A percentile compares a stretch with the other conserved stretches of the same genome.
phyloP scores from a whole-genome alignment of 345 rosid species.

The Linum trigynum region DNA sequence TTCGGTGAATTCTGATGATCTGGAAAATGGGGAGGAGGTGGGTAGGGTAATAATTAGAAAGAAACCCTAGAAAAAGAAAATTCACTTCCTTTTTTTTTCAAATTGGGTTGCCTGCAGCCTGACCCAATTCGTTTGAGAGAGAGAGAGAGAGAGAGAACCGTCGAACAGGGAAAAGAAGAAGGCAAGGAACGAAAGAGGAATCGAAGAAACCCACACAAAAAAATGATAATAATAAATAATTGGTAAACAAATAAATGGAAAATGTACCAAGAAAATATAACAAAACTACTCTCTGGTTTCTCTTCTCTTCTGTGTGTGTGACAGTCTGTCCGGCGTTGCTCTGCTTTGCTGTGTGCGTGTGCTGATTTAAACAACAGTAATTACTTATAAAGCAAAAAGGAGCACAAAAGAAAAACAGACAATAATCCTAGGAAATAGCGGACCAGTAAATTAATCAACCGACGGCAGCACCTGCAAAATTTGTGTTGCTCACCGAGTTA shows the following conservation, averaged over 20 bases:
- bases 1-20: not conserved
- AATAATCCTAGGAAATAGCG: not conserved
- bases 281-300: not conserved
- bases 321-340: not conserved
- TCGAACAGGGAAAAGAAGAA: not conserved
- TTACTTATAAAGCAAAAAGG: not conserved
- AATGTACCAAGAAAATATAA: not conserved
- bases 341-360: not conserved
- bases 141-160: too few species aligned
- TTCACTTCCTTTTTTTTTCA: too few species aligned
- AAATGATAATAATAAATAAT: not conserved
- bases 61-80: too few species aligned
- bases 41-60: not conserved
- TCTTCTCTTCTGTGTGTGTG: too few species aligned
- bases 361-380: not conserved
- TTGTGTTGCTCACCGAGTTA: not conserved
- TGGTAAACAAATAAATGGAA: too few species aligned
- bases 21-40: not conserved
- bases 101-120: too few species aligned
- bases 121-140: too few species aligned
- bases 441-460: not conserved
- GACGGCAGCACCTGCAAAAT: not conserved
- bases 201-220: not conserved
- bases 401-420: not conserved
- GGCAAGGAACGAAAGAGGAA: not conserved